Evolutionary conservation across 23 red algal genomes (phyloP), one percentile per base, ranked within the genome.

Genomic region (Gracilaria vermiculophylla): DNA sequence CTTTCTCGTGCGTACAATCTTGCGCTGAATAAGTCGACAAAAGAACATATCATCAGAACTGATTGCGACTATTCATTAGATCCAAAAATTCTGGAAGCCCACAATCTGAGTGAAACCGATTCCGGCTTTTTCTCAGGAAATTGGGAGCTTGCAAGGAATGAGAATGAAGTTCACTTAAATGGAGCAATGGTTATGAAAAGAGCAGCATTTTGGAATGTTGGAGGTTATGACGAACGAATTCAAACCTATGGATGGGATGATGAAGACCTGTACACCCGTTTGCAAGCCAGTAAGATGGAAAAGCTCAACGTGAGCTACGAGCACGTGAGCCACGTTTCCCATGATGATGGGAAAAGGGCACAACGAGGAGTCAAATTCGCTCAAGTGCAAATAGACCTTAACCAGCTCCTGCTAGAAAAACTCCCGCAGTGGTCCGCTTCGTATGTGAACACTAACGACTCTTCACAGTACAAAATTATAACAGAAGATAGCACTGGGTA

Each of bases 211-310:
- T 71, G 57, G 77, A 76, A 51, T 57, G 87, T 88, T 19, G 93
- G 93, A 7, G 93, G 93, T 15, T 95, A 95, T 80, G 93, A 95
- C 70, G 93, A 95, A 57, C 51, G 93, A 83, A 95, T 95, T 36
- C 86, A 95, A 83, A 91, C 80, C 19, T 91, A 91, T 69, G 93
- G 93, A 33, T 90, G 93, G 86, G 93, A 95, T 72, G 93, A 95
- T 64, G 84, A 89, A 60, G 93, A 95, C 78, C 54, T 95, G 69
- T 95, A 90, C 58, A 82, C 78, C 6, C 73, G 93, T 27, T 74
- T 95, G 56, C 53, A 49, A 21, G 73, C 72, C 20, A 54, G 53
- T 24, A 79, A 69, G 37, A 45, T 91, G 17, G 32, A 81, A 47
- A 83, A 77, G 35, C 53, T 80, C 7, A 90, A 91, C 37, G 51